Evolutionary conservation across 441 rosid species (phyloP), one percentile per base, ranked within the genome.

Genomic region (Gossypium trilobum): DNA sequence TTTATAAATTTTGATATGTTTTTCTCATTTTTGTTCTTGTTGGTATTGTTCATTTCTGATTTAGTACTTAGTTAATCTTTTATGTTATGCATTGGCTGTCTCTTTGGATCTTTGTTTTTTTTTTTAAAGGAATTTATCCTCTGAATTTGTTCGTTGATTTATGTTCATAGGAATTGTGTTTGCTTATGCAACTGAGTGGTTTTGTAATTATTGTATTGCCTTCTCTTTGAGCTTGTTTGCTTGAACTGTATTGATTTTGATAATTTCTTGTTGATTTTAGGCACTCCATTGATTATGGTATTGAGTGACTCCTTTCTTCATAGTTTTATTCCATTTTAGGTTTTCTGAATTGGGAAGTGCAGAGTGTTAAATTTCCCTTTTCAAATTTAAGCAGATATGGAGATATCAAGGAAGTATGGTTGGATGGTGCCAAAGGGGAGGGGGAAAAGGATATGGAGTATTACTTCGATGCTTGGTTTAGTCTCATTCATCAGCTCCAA

Each of bases 351-450:
- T 70, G 33, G 48, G 74, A 71, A 68, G n/a, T 72, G 52, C 36
- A 11, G 51, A 61, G 27, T 33, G 52, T 36, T 70, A 23, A 29
- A 51, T 22, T 42, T 66, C 1, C 4, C 29, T 2, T 65, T 48
- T 16, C 10, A 50, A 73, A 59, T 68, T 33, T 20, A 57, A 64
- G 61, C 83, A 93, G 97, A 71, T 91, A 94, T 78, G 97, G 95
- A 73, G 96, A 86, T 83, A 88, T 90, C 36, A 85, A 79, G 74
- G 91, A 94, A 72, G 91, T 94, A 23, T 91, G 66, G 64, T 80
- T 91, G 74, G 97, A 94, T 83, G 97, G 99, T 51, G 95, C 97
- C 0, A 87, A 87, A 74, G 97, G 94, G 50, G 85, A 87, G 71
- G 91, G 87, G 36, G 93, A 88, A 72, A 89, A 82, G 78, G 85